Conservation (phyloP, 495 filamentous ascomycete genomes). For the Beverwykella pulmonaria region DNA sequence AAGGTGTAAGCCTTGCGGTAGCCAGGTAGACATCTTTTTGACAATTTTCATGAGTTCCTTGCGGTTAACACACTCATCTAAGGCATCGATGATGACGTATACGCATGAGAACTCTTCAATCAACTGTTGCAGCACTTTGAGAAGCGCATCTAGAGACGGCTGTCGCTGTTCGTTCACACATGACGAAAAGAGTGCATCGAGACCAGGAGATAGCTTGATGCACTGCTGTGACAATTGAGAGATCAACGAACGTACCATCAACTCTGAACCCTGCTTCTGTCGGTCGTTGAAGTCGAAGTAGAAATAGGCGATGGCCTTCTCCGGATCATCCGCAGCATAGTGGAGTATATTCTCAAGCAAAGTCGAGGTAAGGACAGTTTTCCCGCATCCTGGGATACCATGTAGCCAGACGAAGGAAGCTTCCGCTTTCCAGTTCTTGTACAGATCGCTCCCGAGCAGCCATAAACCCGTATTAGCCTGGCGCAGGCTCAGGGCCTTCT, state of each 20-base stretch:
- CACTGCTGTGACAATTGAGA: conserved; percentile 28
- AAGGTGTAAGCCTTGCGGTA: conserved; percentile 21
- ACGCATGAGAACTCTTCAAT: conserved; percentile 1
- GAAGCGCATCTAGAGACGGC: conserved; percentile 23
- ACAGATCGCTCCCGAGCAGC: conserved; percentile 10
- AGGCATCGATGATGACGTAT: conserved; percentile 35
- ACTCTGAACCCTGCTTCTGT: conserved; percentile 6
- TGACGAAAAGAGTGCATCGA: conserved; percentile 17
- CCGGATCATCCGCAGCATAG: not conserved
- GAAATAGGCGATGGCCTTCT: conserved; percentile 6
- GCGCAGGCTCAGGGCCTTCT: not conserved
- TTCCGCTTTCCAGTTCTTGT: conserved; percentile 1
- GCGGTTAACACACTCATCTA: conserved; percentile 33
- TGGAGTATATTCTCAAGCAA: not conserved
- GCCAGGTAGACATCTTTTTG: conserved; percentile 16
- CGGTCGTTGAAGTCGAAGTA: conserved; percentile 26
- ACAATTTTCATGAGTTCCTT: conserved; percentile 20
- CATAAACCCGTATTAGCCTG: conserved; percentile 6
- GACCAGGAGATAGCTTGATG: conserved; percentile 1
- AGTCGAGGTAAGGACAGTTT: conserved; percentile 9
- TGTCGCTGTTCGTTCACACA: conserved; percentile 17
- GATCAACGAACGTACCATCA: conserved; percentile 19
- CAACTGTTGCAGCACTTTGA: conserved; percentile 12
- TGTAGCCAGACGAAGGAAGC: conserved; percentile 1
- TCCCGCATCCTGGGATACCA: conserved; percentile 12